phyloP scores from a whole-genome alignment of 371 early-diverging fungal species.

The Saksenaea oblongispora region DNA sequence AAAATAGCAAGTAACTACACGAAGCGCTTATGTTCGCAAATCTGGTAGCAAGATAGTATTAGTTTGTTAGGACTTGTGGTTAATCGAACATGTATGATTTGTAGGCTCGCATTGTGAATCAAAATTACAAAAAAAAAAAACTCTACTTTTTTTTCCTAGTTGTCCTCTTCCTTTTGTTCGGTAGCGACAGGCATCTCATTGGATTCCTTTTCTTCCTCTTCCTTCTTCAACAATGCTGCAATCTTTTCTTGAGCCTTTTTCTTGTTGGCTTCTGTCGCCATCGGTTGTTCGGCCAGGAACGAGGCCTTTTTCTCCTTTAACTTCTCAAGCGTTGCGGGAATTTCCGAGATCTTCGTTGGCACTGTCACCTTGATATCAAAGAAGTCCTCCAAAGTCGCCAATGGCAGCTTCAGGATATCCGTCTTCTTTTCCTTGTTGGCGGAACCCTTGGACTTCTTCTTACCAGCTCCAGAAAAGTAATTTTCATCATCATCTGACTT shows the following conservation, averaged over 20 bases:
- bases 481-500: constrained; percentile 82
- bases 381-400: constrained; percentile 83
- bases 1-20: no score
- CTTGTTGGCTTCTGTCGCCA: constrained; percentile 83
- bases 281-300: constrained; percentile 77
- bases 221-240: constrained; percentile 63
- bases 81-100: no score
- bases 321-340: constrained; percentile 69
- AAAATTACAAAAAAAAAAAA: constrained; percentile 2
- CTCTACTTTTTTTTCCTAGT: constrained; percentile 7
- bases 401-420: constrained; percentile 75
- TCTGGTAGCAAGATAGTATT: no score
- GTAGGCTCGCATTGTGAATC: neutral
- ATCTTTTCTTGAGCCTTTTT: constrained; percentile 86
- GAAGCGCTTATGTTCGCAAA: no score
- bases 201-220: constrained; percentile 38
- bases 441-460: constrained; percentile 49
- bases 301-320: constrained; percentile 71
- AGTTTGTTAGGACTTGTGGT: no score
- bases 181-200: constrained; percentile 10
- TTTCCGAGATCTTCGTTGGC: constrained; percentile 74
- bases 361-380: constrained; percentile 78
- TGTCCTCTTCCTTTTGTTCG: neutral
- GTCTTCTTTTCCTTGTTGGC: constrained; percentile 68
- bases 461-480: constrained; percentile 67